Evolutionary conservation across 108 stramenopile species (phyloP).

Genomic region (Skeletonema tropicum): DNA sequence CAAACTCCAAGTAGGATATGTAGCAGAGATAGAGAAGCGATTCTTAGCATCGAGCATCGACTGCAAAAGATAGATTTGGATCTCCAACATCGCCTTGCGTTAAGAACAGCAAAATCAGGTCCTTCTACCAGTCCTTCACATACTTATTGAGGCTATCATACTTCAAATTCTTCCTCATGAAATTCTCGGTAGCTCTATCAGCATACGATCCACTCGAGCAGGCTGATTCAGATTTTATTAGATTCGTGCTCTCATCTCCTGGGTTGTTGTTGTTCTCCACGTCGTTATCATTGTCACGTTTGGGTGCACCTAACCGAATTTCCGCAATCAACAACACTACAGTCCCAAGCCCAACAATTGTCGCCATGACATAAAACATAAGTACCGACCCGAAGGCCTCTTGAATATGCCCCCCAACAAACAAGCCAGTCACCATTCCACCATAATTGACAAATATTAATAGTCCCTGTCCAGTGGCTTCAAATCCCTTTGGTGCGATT

Average conservation of each 20-base stretch:
- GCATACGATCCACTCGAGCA: slow-evolving; percentile 35
- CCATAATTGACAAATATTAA: slow-evolving; percentile 45
- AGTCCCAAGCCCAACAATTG: slow-evolving; percentile 36
- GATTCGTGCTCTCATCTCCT: slow-evolving; percentile 24
- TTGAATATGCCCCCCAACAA: slow-evolving; percentile 52
- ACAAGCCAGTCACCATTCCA: slow-evolving; percentile 58
- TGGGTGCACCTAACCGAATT: slow-evolving; percentile 5
- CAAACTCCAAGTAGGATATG: too few relatives aligned
- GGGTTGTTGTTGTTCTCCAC: not conserved
- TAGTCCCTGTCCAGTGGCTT: slow-evolving; percentile 65
- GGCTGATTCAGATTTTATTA: slow-evolving; percentile 34
- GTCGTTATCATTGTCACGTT: not conserved
- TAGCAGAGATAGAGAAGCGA: too few relatives aligned
- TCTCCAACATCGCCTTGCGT: too few relatives aligned
- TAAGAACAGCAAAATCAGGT: not conserved
- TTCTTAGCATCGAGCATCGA: too few relatives aligned
- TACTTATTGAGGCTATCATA: slow-evolving; percentile 46
- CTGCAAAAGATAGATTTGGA: too few relatives aligned
- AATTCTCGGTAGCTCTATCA: slow-evolving; percentile 33
- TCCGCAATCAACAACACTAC: slow-evolving; percentile 26
- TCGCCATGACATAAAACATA: slow-evolving; percentile 46
- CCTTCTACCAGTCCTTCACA: slow-evolving; percentile 39
- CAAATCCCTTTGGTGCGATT: slow-evolving; percentile 52
- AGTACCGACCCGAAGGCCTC: slow-evolving; percentile 38
- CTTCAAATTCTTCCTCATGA: slow-evolving; percentile 30